Evolutionary conservation across 2,329 filamentous ascomycete species (phyloP), one percentile per base, ranked within the genome.

Genomic region (Gaeumannomyces sp.): DNA sequence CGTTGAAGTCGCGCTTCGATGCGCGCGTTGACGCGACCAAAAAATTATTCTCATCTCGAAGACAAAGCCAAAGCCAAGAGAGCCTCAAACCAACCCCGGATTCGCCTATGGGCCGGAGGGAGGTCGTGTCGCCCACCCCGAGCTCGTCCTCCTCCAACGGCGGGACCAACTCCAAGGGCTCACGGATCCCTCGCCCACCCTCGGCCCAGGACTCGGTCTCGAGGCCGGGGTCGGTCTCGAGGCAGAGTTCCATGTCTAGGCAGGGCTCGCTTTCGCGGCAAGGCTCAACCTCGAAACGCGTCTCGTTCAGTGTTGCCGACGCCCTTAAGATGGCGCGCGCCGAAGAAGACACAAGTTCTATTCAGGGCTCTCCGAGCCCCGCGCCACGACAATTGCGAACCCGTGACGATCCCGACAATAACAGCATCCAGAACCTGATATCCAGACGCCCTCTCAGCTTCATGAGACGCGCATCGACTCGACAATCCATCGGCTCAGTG

Each of bases 281-380:
- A 22, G n/a, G n/a, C 22, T 53, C 45, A 10, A 45, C 38, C 38
- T 53, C 45, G 45, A 53, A 25, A 25, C 45, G 45, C 45, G 45
- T 53, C 45, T 60, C 59, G 27, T 73, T 83, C 4, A 77, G 76
- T 3, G 69, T 83, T 25, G 68, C 73, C 22, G 80, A 83, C 59
- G 80, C 81, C 8, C 80, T 77, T 69, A 70, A 68, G 56, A 69
- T 76, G 70, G 76, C 73, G 45, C 45, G 45, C 45, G 45, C 45
- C 3, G 67, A 73, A n/a, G 74, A 76, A 64, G 74, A 53, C 45
- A 53, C 45, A 7, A 25, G 45, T 10, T 68, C 72, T 33, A 66
- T 69, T 71, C 78, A 79, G 66, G 81, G 77, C 25, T 83, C 81
- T 2, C 82, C 82, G 1, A 84, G 82, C 64, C 82, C 82, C 0